phyloP scores from a whole-genome alignment of 192 early-diverging fungal species.

The Coemansia sp. region DNA sequence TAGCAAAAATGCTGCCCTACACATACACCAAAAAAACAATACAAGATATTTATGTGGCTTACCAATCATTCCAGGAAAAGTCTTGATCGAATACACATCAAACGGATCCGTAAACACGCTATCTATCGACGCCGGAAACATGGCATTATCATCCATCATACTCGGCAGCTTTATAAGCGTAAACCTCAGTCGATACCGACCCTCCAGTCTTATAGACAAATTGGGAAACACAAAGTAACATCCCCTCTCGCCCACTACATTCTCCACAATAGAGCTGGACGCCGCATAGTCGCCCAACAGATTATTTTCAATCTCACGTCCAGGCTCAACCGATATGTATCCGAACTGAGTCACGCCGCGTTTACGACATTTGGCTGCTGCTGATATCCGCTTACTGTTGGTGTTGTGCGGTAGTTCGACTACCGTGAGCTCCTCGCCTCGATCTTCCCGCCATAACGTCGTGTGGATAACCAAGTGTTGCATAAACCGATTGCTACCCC shows the following conservation, averaged over 20 bases:
- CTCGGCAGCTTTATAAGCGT: conserved; percentile 69
- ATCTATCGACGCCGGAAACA: conserved; percentile 57
- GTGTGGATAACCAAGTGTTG: conserved; percentile 57
- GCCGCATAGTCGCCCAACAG: conserved; percentile 47
- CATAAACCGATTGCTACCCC: conserved; percentile 38
- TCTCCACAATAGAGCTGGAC: conserved; percentile 46
- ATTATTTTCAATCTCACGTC: conserved; percentile 51
- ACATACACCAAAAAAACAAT: not conserved
- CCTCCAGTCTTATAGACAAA: conserved; percentile 73
- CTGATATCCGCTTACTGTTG: conserved; percentile 55
- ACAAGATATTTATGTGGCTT: not conserved
- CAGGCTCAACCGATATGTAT: conserved; percentile 18
- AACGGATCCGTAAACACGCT: conserved; percentile 68
- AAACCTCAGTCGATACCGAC: conserved; percentile 71
- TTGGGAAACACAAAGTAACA: conserved; percentile 83
- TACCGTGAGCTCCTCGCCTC: conserved; percentile 42
- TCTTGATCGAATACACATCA: conserved; percentile 81
- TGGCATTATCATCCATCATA: conserved; percentile 55
- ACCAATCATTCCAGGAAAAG: conserved; percentile 87
- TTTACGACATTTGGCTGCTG: conserved; percentile 55
- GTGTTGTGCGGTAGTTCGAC: conserved; percentile 52
- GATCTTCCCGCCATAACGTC: conserved; percentile 44
- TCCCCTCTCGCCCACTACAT: conserved; percentile 60
- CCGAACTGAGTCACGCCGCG: conserved; percentile 52
- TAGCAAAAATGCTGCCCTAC: too few relatives aligned